A percentile compares a stretch with the other conserved stretches of the same genome.
Conservation (phyloP, 1,284 basidiomycete species). For the Trametes polyzona region DNA sequence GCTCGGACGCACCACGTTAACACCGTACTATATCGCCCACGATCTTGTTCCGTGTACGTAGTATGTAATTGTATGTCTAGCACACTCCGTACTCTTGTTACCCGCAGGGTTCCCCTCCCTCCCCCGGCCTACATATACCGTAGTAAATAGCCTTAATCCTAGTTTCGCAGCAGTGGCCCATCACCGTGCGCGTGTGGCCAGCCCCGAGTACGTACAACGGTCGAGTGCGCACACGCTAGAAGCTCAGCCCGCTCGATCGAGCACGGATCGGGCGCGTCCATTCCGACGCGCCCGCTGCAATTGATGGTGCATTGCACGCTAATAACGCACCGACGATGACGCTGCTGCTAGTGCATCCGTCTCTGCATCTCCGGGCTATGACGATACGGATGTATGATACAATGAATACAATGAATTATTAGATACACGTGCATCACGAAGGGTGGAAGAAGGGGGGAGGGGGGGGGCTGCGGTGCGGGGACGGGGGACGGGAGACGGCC, state of each 20-base stretch:
- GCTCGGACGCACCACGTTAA: constrained; percentile 20
- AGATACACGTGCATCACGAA: constrained; percentile 22
- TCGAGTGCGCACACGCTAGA: constrained; percentile 4
- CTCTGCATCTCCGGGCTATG: no score
- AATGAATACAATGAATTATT: neutral
- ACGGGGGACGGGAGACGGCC: neutral
- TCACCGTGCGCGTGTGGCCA: constrained; percentile 1
- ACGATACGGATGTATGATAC: neutral
- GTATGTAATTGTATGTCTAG: constrained; percentile 21
- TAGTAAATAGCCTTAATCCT: constrained; percentile 13
- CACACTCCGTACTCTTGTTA: constrained; percentile 18
- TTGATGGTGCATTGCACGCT: no score
- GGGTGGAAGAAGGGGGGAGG: no score
- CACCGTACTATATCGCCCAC: constrained; percentile 25
- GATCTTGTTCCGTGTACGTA: constrained; percentile 22
- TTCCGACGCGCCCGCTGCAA: neutral
- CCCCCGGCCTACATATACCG: constrained; percentile 4
- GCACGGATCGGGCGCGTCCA: neutral
- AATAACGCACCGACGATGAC: neutral
- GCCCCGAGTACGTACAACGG: neutral
- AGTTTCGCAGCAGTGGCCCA: constrained; percentile 21
- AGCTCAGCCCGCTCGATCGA: no score
- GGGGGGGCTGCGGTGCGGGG: no score
- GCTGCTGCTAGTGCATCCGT: no score
- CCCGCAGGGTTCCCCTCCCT: no score